Base-by-base conservation (phyloP, 768 basidiomycete genomes). In the Suillus fuscotomentosus region DNA sequence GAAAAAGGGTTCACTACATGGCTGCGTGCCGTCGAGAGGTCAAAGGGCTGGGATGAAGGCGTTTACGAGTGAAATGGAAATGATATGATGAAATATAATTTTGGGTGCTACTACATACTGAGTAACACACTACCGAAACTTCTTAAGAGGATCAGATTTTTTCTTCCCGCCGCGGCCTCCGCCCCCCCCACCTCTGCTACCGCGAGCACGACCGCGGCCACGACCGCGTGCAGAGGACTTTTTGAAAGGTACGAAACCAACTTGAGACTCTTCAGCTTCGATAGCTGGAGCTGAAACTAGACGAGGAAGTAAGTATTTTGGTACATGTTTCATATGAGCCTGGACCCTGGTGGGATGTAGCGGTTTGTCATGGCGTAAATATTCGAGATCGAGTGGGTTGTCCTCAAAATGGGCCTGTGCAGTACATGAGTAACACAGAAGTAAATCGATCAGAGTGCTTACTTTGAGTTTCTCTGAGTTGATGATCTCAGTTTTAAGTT, bases 401-500 rank as follows among this genome's bases (percentile, higher is more conserved):
- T 98, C 95, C 72, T 98, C 95, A 67, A 99, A 98, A 76, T 99
- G 97, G 7, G 95, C 94, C 96, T 98, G 70, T 48, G 67, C 63
- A 41, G 39, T 14, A 36, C 51, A 63, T 65, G 14, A 65, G 51
- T 47, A 42, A 61, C 51, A n/a, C 51, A n/a, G 15, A 20, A 20
- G 39, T 41, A 6, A 38, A 17, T 60, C 39, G 56, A 24, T 20
- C 14, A 55, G 55, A 22, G 15, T 15, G 60, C 85, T 42, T 64
- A 95, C 96, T 86, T 98, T 98, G 56, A 99, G 86, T 77, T 96
- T 98, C 71, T 97, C 95, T 50, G 94, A 96, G 74, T 97, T 96
- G 68, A 99, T 76, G 43, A 99, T 89, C 76, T 99, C 97, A 38
- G 88, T 79, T 76, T 97, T 95, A 70, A 99, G 78, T 76, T 99